Conservation (phyloP, 148 eudicot species). For the Bassia scoparia region DNA sequence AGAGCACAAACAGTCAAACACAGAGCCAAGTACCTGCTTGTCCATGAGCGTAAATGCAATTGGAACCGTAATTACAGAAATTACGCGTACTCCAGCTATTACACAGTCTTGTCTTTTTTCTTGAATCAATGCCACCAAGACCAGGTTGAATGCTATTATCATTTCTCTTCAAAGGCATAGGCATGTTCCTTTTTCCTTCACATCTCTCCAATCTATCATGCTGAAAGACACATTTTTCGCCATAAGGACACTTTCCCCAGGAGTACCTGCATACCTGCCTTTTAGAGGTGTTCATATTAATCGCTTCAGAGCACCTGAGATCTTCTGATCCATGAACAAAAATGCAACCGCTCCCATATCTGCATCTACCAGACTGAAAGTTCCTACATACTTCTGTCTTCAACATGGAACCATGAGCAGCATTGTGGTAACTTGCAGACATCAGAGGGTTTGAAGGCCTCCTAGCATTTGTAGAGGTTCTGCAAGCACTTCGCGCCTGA, state of each 20-base stretch:
- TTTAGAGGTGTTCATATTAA: background rate
- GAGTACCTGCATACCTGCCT: conserved; percentile 12
- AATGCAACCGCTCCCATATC: conserved; percentile 12
- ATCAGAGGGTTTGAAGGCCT: background rate
- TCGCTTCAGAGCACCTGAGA: background rate
- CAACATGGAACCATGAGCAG: background rate
- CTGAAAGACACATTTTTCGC: conserved; percentile 7
- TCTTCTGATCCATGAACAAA: conserved; percentile 14
- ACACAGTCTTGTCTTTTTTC: conserved; percentile 12
- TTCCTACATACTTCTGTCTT: conserved; percentile 16
- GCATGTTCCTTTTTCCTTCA: background rate
- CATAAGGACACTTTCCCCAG: conserved; percentile 13
- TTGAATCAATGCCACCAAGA: background rate
- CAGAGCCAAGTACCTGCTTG: conserved; percentile 33
- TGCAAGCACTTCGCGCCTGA: background rate
- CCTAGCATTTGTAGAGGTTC: background rate
- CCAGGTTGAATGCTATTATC: conserved; percentile 6
- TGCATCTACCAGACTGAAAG: conserved; percentile 18
- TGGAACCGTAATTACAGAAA: conserved; percentile 32
- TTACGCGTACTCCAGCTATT: background rate
- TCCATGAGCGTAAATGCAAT: conserved; percentile 51
- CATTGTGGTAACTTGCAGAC: background rate
- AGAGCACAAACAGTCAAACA: background rate
- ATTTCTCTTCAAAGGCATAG: background rate
- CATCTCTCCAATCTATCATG: conserved; percentile 1